Evolutionary conservation across 306 rosid genomes (phyloP), one percentile per base, ranked within the genome.

Genomic region (Cucumis hystrix): DNA sequence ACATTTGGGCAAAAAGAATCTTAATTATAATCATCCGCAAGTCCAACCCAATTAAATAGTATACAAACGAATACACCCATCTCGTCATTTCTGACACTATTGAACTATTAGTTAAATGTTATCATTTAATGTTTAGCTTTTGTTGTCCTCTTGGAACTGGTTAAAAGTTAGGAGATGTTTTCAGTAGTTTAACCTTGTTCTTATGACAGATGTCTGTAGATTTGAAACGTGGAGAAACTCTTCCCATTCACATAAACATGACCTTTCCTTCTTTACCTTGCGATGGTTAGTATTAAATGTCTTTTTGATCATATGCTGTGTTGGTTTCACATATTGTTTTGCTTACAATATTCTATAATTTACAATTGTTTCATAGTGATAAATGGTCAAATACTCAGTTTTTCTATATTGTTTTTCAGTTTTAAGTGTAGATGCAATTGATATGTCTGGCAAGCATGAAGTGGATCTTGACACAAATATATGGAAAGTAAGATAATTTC

Each of bases 401-500:
- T 57, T 14, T 59, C 17, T 78, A 15, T 82, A 25, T 82, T 21
- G 84, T 59, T 59, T 74, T 77, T 33, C 96, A 95, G 99, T 95
- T 74, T 57, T 95, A 58, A 92, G 99, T 85, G 97, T 95, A 15
- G 99, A 95, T 71, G 97, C 98, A 30, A 88, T 95, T 78, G 99
- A 95, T 80, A 88, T 95, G 99, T 95, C 99, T 15, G 99, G 99
- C 73, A 95, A 91, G 88, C 99, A 95, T 75, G 99, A 92, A 86
- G 99, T 95, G 81, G 99, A 95, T 88, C 97, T 95, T 21, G 99
- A 95, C 79, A 95, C 99, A 21, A 95, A 84, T 78, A 95, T 95
- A 43, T 95, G 98, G 99, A 95, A 95, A 85, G 99, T 95, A 83
- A 87, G 88, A 65, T 41, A 45, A 18, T 78, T 67, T 73, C 28